phyloP scores from a whole-genome alignment of 2,329 filamentous ascomycete genomes.

The Penicillium italicum region DNA sequence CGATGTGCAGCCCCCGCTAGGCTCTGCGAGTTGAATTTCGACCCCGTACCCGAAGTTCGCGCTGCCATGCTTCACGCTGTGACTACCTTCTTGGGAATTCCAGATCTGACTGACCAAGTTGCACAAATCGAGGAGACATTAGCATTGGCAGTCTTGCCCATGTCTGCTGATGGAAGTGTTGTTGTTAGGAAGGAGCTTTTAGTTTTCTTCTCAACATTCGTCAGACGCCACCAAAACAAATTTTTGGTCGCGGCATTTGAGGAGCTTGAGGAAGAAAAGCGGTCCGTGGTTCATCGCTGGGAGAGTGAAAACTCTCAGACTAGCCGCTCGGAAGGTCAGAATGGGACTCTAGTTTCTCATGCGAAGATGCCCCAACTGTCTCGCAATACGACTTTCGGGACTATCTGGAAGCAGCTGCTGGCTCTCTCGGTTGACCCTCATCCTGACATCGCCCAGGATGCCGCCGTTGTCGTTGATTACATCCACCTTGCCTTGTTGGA shows the following conservation, averaged over 20 bases:
- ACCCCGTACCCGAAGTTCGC: conserved; percentile 86
- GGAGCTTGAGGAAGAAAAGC: conserved; percentile 78
- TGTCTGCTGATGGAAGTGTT: conserved; percentile 90
- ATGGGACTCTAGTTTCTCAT: conserved; percentile 24
- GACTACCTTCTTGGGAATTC: conserved; percentile 90
- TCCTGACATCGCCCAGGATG: conserved; percentile 84
- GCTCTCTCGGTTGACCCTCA: conserved; percentile 92
- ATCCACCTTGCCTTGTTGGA: conserved; percentile 73
- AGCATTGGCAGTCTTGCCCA: conserved; percentile 81
- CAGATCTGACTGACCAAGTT: conserved; percentile 85
- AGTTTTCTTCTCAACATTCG: conserved; percentile 89
- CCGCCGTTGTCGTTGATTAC: conserved; percentile 79
- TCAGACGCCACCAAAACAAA: conserved; percentile 84
- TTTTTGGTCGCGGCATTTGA: conserved; percentile 91
- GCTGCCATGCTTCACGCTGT: conserved; percentile 91
- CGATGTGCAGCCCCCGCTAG: conserved; percentile 78
- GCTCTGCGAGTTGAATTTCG: conserved; percentile 74
- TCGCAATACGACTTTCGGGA: conserved; percentile 85
- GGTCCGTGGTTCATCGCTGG: conserved; percentile 57
- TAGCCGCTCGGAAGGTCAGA: conserved; percentile 17
- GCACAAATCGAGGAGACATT: conserved; percentile 87
- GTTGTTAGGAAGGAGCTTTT: conserved; percentile 91
- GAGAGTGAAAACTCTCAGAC: conserved; percentile 33
- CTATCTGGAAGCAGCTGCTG: conserved; percentile 89
- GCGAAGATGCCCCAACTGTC: conserved; percentile 48